Percentiles rank a stretch among this genome's conserved stretches.
phyloP scores from a whole-genome alignment of 331 rosid species.

The Malus hybrid region DNA sequence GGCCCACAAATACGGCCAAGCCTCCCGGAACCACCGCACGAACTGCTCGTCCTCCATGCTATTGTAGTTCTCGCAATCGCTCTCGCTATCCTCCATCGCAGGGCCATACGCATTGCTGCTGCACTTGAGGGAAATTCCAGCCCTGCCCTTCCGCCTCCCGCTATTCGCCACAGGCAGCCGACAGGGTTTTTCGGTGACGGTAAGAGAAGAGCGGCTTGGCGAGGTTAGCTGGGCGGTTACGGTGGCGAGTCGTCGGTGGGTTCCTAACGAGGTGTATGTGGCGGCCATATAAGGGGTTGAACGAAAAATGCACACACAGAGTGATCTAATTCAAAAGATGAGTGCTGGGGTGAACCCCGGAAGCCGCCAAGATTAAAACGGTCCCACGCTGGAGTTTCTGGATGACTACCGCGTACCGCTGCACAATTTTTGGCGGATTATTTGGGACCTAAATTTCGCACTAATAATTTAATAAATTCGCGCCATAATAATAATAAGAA shows the following conservation, averaged over 20 bases:
- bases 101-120: conserved; percentile 12
- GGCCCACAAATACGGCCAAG: conserved; percentile 95
- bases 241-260: neutral
- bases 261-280: neutral
- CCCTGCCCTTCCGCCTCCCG: conserved; percentile 5
- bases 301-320: neutral
- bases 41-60: conserved; percentile 65
- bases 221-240: neutral
- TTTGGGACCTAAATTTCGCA: neutral
- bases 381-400: neutral
- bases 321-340: neutral
- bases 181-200: neutral
- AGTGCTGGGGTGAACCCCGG: neutral
- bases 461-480: neutral
- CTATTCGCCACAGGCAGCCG: neutral
- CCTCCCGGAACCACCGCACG: conserved; percentile 85
- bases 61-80: conserved; percentile 31
- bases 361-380: neutral
- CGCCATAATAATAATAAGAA: neutral
- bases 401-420: neutral
- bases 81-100: conserved; percentile 15
- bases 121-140: neutral
- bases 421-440: neutral
- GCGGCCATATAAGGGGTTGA: neutral
- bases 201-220: neutral